These are phyloP conservation scores for Carex pumila DNA, from an alignment of 176 grass and related monocot genomes.

Conservation along the genomic window DNA sequence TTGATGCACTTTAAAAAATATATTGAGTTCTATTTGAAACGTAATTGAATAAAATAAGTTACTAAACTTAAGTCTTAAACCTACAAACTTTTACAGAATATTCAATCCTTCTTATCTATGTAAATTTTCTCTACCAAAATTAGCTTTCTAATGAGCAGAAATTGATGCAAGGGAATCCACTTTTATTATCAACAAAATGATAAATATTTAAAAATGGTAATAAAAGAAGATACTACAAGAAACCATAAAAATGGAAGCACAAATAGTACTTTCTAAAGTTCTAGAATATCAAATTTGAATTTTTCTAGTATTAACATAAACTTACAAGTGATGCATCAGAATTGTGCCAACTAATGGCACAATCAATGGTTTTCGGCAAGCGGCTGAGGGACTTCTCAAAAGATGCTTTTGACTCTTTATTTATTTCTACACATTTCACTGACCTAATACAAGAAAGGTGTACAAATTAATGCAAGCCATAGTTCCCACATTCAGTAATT, in stretches of 20 bases:
- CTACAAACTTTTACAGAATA: not conserved
- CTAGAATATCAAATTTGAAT: not conserved
- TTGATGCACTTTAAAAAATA: not conserved
- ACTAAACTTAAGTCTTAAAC: not conserved
- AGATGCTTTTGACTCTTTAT: constrained; percentile 81
- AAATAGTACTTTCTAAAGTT: not conserved
- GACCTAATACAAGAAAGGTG: constrained; percentile 47
- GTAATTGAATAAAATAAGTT: not conserved
- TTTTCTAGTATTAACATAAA: not conserved
- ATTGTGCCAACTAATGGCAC: constrained; percentile 91
- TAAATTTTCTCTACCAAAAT: not conserved
- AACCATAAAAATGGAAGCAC: not conserved
- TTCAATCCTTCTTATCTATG: not conserved
- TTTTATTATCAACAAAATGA: not conserved
- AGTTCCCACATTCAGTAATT: not conserved
- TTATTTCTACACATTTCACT: constrained; percentile 96
- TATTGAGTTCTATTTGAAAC: not conserved
- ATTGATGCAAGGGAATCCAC: not conserved
- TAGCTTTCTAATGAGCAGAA: not conserved
- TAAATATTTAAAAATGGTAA: not conserved
- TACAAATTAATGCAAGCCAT: not conserved
- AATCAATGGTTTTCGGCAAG: constrained; percentile 56
- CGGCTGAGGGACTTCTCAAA: constrained; percentile 87
- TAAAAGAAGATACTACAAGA: not conserved
- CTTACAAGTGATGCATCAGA: constrained; percentile 91